These are phyloP conservation scores for Fomitopsis serialis DNA, from an alignment of 768 basidiomycete genomes.

Conservation along the genomic window DNA sequence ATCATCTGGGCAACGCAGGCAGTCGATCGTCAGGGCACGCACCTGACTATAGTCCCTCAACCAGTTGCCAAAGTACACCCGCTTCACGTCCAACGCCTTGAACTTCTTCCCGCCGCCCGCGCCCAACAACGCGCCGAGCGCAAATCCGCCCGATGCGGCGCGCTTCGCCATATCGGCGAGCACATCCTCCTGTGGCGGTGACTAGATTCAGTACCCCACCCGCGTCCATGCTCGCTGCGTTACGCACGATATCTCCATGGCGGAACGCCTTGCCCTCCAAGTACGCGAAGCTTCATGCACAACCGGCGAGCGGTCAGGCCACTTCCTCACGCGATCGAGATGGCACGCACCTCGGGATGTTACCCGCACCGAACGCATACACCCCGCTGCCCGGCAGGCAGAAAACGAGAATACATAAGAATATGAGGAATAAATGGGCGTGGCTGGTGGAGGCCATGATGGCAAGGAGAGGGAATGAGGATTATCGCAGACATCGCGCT, in stretches of 20 bases:
- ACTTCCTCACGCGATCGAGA: slow-evolving; percentile 35
- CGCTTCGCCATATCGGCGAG: slow-evolving; percentile 58
- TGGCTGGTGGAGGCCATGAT: background rate
- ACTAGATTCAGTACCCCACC: slow-evolving; percentile 8
- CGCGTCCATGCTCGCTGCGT: slow-evolving; percentile 8
- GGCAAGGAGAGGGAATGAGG: background rate
- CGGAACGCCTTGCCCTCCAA: slow-evolving; percentile 83
- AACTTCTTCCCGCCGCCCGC: slow-evolving; percentile 59
- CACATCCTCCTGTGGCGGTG: slow-evolving; percentile 54
- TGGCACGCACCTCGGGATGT: slow-evolving; percentile 52
- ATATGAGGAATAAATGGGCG: slow-evolving; percentile 21
- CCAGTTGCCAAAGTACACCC: slow-evolving; percentile 89
- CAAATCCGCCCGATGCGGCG: slow-evolving; percentile 42
- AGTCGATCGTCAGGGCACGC: slow-evolving; percentile 2
- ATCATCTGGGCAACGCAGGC: background rate
- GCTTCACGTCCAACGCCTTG: slow-evolving; percentile 73
- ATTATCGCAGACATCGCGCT: background rate
- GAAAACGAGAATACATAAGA: slow-evolving; percentile 49
- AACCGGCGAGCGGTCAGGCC: background rate
- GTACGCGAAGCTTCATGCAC: slow-evolving; percentile 58
- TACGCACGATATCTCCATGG: slow-evolving; percentile 78
- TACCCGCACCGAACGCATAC: slow-evolving; percentile 78
- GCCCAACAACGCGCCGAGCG: slow-evolving; percentile 48
- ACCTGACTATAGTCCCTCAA: slow-evolving; percentile 84
- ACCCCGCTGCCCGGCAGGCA: slow-evolving; percentile 55